Base-by-base conservation (phyloP, 192 early-diverging fungal genomes). In the Glomus cerebriforme region DNA sequence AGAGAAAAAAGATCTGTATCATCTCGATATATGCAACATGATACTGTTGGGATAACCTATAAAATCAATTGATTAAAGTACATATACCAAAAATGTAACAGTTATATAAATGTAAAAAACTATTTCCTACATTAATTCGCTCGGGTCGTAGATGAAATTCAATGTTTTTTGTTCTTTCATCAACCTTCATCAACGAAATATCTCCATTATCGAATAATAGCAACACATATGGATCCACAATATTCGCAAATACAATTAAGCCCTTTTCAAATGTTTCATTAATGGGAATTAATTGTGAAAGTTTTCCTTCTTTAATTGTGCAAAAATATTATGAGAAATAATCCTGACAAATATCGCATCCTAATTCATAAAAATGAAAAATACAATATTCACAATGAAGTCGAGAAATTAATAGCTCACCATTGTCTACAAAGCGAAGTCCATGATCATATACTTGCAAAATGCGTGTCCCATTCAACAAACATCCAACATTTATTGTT, bases 401-500 rank as follows among this genome's bases (percentile, higher is more conserved):
- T n/a, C n/a, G n/a, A n/a, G n/a, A n/a, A n/a, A n/a, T n/a, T n/a
- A n/a, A n/a, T n/a, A n/a, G n/a, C n/a, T 74, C 85, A 92, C 91
- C 86, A 39, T 89, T 86, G 73, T 95, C 91, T 3, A 98, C 74
- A 7, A 96, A 49, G 12, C 91, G 79, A 17, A 98, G 82, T 0
- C 96, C 95, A 22, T 83, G 79, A n/a, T 88, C 83, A 76, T 94
- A 86, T 10, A 97, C 93, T 80, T 99, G 98, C 7, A 99, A 88
- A 69, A 96, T 92, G 9, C 90, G 83, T 7, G 89, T 90, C 35
- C 90, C 87, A 59, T 90, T 89, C 66, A 95, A 81, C 1, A 97
- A 79, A 22, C 92, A 88, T 12, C 92, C 92, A 7, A 92, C 93
- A 1, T 81, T 87, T n/a, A 99, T 83, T 0, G 97, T 97, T 7